phyloP scores from a whole-genome alignment of 1,284 basidiomycete species.

The Ceratobasidium papillatum region DNA sequence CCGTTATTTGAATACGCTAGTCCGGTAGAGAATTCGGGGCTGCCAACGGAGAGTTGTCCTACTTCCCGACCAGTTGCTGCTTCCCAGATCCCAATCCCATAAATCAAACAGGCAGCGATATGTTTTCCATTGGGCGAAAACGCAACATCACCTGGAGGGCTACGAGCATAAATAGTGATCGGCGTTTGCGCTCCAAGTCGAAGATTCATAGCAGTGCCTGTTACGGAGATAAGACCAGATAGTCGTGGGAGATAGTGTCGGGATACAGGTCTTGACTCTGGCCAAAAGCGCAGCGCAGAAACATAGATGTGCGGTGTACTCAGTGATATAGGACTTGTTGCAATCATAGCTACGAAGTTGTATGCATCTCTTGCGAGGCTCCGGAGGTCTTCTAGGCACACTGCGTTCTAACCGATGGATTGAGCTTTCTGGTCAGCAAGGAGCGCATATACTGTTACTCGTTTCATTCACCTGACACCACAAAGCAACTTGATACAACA shows the following conservation, averaged over 20 bases:
- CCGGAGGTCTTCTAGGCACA: background rate
- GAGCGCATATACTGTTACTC: background rate
- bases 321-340: background rate
- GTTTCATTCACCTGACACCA: background rate
- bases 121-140: too few species aligned
- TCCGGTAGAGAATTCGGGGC: too few species aligned
- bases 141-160: too few species aligned
- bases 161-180: too few species aligned
- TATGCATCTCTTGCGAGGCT: conserved; percentile 6
- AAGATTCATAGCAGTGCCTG: background rate
- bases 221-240: background rate
- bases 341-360: conserved; percentile 34
- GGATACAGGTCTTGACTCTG: background rate
- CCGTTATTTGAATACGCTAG: too few species aligned
- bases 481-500: background rate
- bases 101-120: too few species aligned
- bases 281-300: conserved; percentile 41
- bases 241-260: background rate
- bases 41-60: too few species aligned
- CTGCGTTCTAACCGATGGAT: too few species aligned
- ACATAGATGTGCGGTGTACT: conserved; percentile 44
- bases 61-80: too few species aligned
- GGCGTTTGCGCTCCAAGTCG: too few species aligned
- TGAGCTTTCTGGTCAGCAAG: background rate
- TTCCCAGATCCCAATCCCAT: too few species aligned